These are phyloP conservation scores for Leishmania arabica DNA, from an alignment of 208 protist species.

Conservation along the genomic window DNA sequence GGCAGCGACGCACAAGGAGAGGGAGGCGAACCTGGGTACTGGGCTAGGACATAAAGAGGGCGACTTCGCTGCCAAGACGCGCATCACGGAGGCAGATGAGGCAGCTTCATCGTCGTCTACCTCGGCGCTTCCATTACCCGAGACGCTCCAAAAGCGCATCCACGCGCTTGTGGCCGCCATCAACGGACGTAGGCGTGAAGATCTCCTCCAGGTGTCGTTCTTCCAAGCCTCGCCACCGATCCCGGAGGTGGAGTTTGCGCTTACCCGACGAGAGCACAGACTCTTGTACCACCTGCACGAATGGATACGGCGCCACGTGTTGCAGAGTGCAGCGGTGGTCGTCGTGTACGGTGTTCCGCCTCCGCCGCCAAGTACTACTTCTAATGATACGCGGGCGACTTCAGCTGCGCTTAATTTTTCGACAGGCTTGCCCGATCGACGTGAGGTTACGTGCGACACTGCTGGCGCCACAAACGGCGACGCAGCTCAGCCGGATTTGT, in stretches of 20 bases:
- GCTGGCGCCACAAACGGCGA: not conserved
- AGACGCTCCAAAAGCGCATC: slow-evolving; percentile 43
- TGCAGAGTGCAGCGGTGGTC: slow-evolving; percentile 54
- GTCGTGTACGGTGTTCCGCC: slow-evolving; percentile 51
- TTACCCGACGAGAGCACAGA: slow-evolving; percentile 48
- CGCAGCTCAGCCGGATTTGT: not conserved
- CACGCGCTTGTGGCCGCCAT: slow-evolving; percentile 45
- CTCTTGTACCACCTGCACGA: slow-evolving; percentile 43
- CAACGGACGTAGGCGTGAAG: slow-evolving; percentile 45
- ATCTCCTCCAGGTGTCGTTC: slow-evolving; percentile 54
- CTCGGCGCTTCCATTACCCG: slow-evolving; percentile 15
- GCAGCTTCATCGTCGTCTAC: not conserved
- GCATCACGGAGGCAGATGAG: not conserved
- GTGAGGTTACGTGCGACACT: not conserved
- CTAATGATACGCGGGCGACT: not conserved
- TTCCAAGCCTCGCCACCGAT: slow-evolving; percentile 67
- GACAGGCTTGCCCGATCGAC: not conserved
- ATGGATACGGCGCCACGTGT: slow-evolving; percentile 48
- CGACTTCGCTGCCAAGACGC: not conserved
- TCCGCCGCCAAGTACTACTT: not conserved
- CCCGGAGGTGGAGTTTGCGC: slow-evolving; percentile 75
- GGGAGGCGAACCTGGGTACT: too few species aligned
- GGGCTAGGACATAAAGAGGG: not conserved
- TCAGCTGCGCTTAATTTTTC: too few species aligned
- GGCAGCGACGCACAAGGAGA: not conserved